Evolutionary conservation across 2,329 filamentous ascomycete species (phyloP), one percentile per base, ranked within the genome.

Genomic region (Tolypocladium cylindrosporum): DNA sequence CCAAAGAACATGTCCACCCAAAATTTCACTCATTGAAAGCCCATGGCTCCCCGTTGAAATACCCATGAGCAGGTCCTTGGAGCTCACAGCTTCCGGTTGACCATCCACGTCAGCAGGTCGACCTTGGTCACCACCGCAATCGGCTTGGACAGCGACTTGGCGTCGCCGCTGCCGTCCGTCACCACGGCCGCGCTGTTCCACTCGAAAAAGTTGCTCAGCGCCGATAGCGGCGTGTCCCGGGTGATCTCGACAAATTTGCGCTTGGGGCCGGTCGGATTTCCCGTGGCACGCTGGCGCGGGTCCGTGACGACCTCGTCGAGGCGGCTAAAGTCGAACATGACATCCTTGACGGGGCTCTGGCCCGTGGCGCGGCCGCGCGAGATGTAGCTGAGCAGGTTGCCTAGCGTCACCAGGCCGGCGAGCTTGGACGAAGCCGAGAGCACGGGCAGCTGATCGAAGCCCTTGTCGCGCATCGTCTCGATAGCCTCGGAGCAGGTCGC

Each of bases 131-230:
- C 92, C 10, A 99, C 85, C 9, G 91, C 94, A 55, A 94, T 79
- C 1, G 95, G 91, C 78, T 90, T 95, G 52, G 82, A 81, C 57
- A 84, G 72, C 27, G 79, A 82, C 60, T 79, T 74, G 57, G 78
- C 75, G 58, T 81, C 80, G 45, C 75, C 75, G 14, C 77, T 77
- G 64, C 83, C 81, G 72, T 97, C 92, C 0, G 93, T 99, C 3
- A 99, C 91, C 54, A 99, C 86, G 0, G 94, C 94, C 0, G 94
- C 93, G 65, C 89, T 94, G 75, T 99, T 97, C 91, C 94, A 97
- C 76, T 97, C 91, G 63, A 97, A 91, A 76, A 99, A 99, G 68
- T 89, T 86, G 77, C 91, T 93, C 57, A 99, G 80, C 51, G 89
- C 87, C 53, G 82, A 84, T 43, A 99, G 79, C 3, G 89, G 88